A percentile compares a stretch with the other conserved stretches of the same genome.
These are phyloP conservation scores for Thelonectria rubi DNA, from an alignment of 2,329 filamentous ascomycete genomes.

Conservation along the genomic window DNA sequence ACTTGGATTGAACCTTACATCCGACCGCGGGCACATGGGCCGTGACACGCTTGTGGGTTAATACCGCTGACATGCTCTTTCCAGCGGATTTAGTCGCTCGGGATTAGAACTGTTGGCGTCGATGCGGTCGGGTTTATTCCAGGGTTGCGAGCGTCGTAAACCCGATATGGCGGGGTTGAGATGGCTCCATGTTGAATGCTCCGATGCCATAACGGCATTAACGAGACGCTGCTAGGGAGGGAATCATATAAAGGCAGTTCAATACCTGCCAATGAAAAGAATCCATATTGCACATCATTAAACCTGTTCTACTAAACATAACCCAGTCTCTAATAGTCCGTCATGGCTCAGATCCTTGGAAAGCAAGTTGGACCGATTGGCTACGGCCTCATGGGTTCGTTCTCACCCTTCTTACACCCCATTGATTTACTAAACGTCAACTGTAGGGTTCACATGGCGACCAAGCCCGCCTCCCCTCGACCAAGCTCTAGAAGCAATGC, in stretches of 20 bases:
- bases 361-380: slow-evolving; percentile 60
- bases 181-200: background rate
- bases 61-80: background rate
- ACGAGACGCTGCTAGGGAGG: background rate
- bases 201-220: background rate
- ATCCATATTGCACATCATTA: background rate
- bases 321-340: no score
- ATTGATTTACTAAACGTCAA: background rate
- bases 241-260: background rate
- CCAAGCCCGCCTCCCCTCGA: slow-evolving; percentile 52
- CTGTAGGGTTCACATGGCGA: slow-evolving; percentile 56
- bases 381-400: slow-evolving; percentile 65
- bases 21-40: no score
- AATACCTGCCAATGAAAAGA: background rate
- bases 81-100: background rate
- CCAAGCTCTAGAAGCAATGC: slow-evolving; percentile 64
- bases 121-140: background rate
- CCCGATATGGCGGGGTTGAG: background rate
- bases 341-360: slow-evolving; percentile 47
- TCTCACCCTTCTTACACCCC: background rate
- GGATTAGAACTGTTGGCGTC: background rate
- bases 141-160: background rate
- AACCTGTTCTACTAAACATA: background rate
- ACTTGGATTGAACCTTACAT: no score
- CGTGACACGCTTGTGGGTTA: no score